A percentile compares a stretch with the other conserved stretches of the same genome.
Evolutionary conservation across 768 basidiomycete genomes (phyloP).

Genomic region (Pholiota microspora): DNA sequence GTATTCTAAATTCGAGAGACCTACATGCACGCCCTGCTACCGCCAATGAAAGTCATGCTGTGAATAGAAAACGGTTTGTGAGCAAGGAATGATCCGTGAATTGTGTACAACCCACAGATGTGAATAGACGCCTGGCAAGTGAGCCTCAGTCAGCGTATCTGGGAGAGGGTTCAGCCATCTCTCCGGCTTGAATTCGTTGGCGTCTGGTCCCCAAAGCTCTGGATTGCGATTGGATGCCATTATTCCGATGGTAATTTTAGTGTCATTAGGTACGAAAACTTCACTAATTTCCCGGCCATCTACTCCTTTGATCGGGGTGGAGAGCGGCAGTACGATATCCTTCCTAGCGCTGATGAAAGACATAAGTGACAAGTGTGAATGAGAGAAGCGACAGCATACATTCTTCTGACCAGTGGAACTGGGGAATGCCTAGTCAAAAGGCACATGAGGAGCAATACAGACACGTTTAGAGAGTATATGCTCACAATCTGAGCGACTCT

Average conservation of each 20-base stretch:
- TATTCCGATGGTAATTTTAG: conserved; percentile 38
- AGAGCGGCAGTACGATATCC: conserved; percentile 42
- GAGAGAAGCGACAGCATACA: conserved; percentile 9
- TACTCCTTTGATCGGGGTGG: conserved; percentile 31
- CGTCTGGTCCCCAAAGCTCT: conserved; percentile 39
- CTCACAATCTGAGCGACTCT: conserved; percentile 38
- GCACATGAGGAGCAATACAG: conserved; percentile 4
- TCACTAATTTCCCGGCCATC: conserved; percentile 36
- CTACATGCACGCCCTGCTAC: conserved; percentile 45
- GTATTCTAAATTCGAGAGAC: conserved; percentile 12
- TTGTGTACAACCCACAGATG: conserved; percentile 16
- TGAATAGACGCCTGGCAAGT: conserved; percentile 23
- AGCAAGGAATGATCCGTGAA: not conserved
- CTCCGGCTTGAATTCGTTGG: conserved; percentile 41
- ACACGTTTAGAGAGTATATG: not conserved
- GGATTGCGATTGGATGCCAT: conserved; percentile 31
- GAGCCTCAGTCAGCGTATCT: conserved; percentile 14
- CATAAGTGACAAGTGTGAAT: not conserved
- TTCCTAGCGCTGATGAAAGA: conserved; percentile 19
- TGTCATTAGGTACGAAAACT: conserved; percentile 40
- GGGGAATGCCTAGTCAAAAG: conserved; percentile 29
- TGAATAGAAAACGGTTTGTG: not conserved
- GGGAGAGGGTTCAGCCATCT: conserved; percentile 33
- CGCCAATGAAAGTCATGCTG: conserved; percentile 39
- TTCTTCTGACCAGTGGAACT: conserved; percentile 15